These are phyloP conservation scores for Thalassiosira gravida DNA, from an alignment of 352 stramenopile genomes.

Conservation along the genomic window DNA sequence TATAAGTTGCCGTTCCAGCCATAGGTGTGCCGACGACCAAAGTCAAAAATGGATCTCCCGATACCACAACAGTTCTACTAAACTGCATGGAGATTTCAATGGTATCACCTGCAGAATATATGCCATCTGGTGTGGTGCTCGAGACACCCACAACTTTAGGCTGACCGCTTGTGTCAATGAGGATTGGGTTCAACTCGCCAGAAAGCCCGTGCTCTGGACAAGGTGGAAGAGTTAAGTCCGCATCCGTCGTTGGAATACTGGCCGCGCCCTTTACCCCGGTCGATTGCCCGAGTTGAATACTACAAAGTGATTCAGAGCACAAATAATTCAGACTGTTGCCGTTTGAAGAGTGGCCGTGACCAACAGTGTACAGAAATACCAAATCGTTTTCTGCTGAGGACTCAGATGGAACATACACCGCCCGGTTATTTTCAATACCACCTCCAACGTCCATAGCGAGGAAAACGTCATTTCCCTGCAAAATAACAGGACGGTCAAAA, in stretches of 20 bases:
- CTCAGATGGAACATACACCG: constrained; percentile 35
- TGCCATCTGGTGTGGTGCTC: constrained; percentile 32
- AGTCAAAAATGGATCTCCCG: constrained; percentile 57
- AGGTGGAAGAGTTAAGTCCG: constrained; percentile 54
- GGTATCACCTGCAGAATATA: constrained; percentile 57
- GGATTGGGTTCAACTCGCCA: constrained; percentile 39
- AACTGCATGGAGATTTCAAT: constrained; percentile 67
- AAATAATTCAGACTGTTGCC: constrained; percentile 55
- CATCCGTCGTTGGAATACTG: constrained; percentile 52
- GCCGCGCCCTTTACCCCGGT: constrained; percentile 45
- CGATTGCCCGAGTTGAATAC: constrained; percentile 28
- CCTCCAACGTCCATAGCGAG: constrained; percentile 51
- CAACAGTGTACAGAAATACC: constrained; percentile 64
- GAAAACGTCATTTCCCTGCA: constrained; percentile 38
- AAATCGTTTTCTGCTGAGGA: constrained; percentile 46
- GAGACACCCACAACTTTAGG: constrained; percentile 45
- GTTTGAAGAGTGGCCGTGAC: constrained; percentile 44
- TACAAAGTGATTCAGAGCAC: constrained; percentile 36
- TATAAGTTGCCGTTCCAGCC: constrained; percentile 46
- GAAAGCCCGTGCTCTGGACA: constrained; percentile 29
- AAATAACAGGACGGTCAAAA: constrained; percentile 51
- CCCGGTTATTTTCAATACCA: constrained; percentile 13
- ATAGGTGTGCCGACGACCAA: constrained; percentile 55
- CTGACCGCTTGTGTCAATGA: constrained; percentile 54
- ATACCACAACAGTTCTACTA: constrained; percentile 54